A percentile compares a stretch with the other conserved stretches of the same genome.
Conservation (phyloP, 345 rosid genomes). For the Rubroshorea leprosula region DNA sequence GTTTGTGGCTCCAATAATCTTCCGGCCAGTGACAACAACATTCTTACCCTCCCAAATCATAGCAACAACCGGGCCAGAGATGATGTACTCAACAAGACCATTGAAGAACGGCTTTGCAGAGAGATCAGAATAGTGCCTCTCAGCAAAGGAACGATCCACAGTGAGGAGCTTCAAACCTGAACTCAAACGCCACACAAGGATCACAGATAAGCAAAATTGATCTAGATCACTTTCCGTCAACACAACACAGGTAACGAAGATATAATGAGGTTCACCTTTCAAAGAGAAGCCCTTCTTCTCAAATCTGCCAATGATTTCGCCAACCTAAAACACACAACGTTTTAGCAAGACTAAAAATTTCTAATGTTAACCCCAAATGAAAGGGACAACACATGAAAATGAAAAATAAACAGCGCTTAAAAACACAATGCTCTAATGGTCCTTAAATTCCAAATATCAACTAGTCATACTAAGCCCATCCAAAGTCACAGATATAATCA, state of each 20-base stretch:
- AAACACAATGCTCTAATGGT: too few relatives aligned
- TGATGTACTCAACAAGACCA: slow-evolving; percentile 76
- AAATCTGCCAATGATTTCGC: slow-evolving; percentile 75
- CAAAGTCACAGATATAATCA: too few relatives aligned
- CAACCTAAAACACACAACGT: slow-evolving; percentile 37
- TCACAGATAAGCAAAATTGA: neutral
- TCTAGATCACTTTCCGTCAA: neutral
- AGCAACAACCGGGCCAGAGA: slow-evolving; percentile 89
- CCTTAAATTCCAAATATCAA: too few relatives aligned
- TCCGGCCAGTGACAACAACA: slow-evolving; percentile 67
- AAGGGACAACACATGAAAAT: neutral
- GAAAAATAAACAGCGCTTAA: too few relatives aligned
- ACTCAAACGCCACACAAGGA: too few relatives aligned
- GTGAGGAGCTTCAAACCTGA: slow-evolving; percentile 58
- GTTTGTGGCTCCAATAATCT: slow-evolving; percentile 94
- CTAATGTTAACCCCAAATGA: neutral
- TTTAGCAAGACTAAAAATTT: too few relatives aligned
- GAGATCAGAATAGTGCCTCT: slow-evolving; percentile 71
- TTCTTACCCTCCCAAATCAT: slow-evolving; percentile 93
- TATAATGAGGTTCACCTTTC: slow-evolving; percentile 41
- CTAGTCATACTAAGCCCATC: too few relatives aligned
- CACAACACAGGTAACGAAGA: neutral
- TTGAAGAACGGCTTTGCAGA: slow-evolving; percentile 75
- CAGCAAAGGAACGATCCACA: slow-evolving; percentile 69
- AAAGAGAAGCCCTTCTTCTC: slow-evolving; percentile 89